phyloP scores from a whole-genome alignment of 2,329 filamentous ascomycete genomes.

The Alternaria infectoria region DNA sequence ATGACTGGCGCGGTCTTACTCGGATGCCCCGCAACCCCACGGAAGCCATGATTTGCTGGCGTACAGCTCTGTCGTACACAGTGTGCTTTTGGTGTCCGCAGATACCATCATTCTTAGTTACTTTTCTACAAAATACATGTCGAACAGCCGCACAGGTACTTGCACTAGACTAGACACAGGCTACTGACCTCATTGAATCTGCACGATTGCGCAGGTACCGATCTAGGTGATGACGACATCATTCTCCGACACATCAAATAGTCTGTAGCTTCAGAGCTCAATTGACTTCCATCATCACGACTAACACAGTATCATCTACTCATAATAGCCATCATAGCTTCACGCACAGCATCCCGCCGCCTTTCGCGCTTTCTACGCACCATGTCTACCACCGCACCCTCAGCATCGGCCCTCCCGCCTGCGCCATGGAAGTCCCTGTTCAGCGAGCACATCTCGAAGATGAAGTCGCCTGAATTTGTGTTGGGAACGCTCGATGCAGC shows the following conservation, averaged over 20 bases:
- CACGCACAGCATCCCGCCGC: conserved; percentile 40
- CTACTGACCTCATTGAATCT: conserved; percentile 16
- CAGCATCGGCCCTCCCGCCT: conserved; percentile 43
- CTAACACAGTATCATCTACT: not conserved
- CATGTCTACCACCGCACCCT: conserved; percentile 55
- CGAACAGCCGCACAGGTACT: not conserved
- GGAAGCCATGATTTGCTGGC: not conserved
- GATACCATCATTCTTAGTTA: not conserved
- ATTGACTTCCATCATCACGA: conserved; percentile 1
- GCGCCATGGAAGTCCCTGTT: conserved; percentile 62
- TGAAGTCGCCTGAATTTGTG: conserved; percentile 58
- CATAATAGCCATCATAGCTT: conserved; percentile 49
- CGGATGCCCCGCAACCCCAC: not conserved
- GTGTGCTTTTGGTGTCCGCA: not conserved
- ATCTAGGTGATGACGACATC: conserved; percentile 28
- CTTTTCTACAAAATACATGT: not conserved
- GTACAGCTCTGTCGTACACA: not conserved
- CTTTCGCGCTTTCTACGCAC: conserved; percentile 51
- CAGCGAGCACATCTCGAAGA: conserved; percentile 56
- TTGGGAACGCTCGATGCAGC: conserved; percentile 57
- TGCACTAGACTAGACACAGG: not conserved
- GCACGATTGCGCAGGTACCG: conserved; percentile 8
- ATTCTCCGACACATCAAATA: conserved; percentile 12
- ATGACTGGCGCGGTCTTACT: not conserved
- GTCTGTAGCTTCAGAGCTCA: not conserved